These are phyloP conservation scores for Penicillium manginii DNA, from an alignment of 495 filamentous ascomycete species.

Conservation along the genomic window DNA sequence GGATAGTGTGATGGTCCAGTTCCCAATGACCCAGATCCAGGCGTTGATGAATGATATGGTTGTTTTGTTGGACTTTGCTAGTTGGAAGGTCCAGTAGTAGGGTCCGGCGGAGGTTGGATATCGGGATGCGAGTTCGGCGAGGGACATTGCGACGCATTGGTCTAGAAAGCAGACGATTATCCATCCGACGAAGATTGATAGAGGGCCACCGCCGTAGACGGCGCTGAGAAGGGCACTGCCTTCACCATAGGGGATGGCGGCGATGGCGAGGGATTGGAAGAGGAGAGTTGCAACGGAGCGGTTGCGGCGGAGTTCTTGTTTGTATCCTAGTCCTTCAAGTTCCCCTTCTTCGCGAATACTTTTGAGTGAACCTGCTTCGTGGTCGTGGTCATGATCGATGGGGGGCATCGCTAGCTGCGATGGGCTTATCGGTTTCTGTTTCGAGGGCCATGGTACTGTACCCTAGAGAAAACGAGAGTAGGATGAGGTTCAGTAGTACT, in stretches of 20 bases:
- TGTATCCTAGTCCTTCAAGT: constrained; percentile 43
- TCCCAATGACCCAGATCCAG: constrained; percentile 70
- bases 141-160: constrained; percentile 45
- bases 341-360: constrained; percentile 22
- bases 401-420: background rate
- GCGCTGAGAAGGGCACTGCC: constrained; percentile 47
- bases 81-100: constrained; percentile 56
- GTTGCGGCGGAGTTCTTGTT: constrained; percentile 43
- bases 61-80: constrained; percentile 32
- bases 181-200: constrained; percentile 50
- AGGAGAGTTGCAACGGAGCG: constrained; percentile 41
- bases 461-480: no score
- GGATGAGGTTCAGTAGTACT: no score
- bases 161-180: constrained; percentile 43
- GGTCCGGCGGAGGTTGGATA: constrained; percentile 55
- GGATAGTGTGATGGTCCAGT: constrained; percentile 70
- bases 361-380: constrained; percentile 22
- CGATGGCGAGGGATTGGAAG: constrained; percentile 43
- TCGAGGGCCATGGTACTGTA: background rate
- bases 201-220: constrained; percentile 46
- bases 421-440: background rate
- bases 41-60: constrained; percentile 66
- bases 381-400: constrained; percentile 15
- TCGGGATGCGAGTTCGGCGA: constrained; percentile 51
- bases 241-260: constrained; percentile 52